Evolutionary conservation across 768 basidiomycete genomes (phyloP).

Genomic region (Leccinum longicurvipes): DNA sequence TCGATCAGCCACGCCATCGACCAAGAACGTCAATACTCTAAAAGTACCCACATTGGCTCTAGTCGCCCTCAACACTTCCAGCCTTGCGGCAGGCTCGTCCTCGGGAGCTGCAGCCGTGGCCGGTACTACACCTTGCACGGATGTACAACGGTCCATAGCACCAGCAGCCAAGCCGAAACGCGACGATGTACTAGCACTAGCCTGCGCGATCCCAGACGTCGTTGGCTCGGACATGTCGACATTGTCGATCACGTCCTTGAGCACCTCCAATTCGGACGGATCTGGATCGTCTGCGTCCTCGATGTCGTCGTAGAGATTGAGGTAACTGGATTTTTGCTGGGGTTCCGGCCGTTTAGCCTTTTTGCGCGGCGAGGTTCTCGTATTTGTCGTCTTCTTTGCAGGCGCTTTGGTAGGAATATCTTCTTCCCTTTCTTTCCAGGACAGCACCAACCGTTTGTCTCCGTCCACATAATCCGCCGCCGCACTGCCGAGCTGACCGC

Average conservation of each 20-base stretch:
- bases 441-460: slow-evolving; percentile 16
- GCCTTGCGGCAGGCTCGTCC: slow-evolving; percentile 10
- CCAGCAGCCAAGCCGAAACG: not conserved
- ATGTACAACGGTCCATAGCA: not conserved
- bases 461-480: slow-evolving; percentile 23
- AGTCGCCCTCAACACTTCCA: slow-evolving; percentile 18
- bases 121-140: not conserved
- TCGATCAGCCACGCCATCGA: not conserved
- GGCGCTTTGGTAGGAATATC: not conserved
- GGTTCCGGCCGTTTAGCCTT: slow-evolving; percentile 22
- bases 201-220: slow-evolving; percentile 7
- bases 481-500: slow-evolving; percentile 14
- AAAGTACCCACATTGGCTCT: slow-evolving; percentile 18
- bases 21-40: not conserved
- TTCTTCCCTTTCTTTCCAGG: slow-evolving; percentile 27
- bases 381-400: slow-evolving; percentile 6
- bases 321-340: not conserved
- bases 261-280: slow-evolving; percentile 15
- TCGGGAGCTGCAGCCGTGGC: not conserved
- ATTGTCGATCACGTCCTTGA: slow-evolving; percentile 10
- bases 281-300: slow-evolving; percentile 24
- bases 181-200: slow-evolving; percentile 6
- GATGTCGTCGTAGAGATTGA: slow-evolving; percentile 28
- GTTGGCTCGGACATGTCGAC: not conserved
- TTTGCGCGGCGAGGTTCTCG: slow-evolving; percentile 8